Evolutionary conservation across 192 early-diverging fungal species (phyloP).

Genomic region (Podila horticola): DNA sequence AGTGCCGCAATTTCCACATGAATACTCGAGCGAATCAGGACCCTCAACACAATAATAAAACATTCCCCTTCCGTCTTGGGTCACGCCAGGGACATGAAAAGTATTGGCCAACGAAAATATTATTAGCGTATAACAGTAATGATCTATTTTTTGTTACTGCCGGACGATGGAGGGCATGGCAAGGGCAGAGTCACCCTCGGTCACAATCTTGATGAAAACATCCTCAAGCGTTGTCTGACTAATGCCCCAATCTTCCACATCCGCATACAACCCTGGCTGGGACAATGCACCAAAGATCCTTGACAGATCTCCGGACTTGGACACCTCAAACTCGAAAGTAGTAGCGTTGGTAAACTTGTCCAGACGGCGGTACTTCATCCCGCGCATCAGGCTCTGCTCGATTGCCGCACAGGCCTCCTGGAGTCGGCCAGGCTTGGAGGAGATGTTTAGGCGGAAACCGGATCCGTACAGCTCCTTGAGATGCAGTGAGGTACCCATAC

Average conservation of each 20-base stretch:
- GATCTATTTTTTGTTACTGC: too few relatives aligned
- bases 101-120: not conserved
- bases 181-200: slow-evolving; percentile 39
- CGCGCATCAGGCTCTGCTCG: slow-evolving; percentile 6
- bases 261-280: slow-evolving; percentile 44
- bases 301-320: slow-evolving; percentile 49
- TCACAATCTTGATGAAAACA: slow-evolving; percentile 67
- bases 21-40: too few relatives aligned
- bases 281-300: slow-evolving; percentile 67
- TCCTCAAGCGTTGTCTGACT: slow-evolving; percentile 73
- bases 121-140: not conserved
- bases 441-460: slow-evolving; percentile 63
- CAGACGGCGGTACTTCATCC: slow-evolving; percentile 18
- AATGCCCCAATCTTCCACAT: slow-evolving; percentile 75
- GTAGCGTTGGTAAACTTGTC: slow-evolving; percentile 51
- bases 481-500: slow-evolving; percentile 62
- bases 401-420: slow-evolving; percentile 30
- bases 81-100: not conserved
- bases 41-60: too few relatives aligned
- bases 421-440: slow-evolving; percentile 9
- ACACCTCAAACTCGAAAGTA: slow-evolving; percentile 60
- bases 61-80: too few relatives aligned
- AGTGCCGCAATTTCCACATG: too few relatives aligned
- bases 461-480: slow-evolving; percentile 65
- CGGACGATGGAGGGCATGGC: slow-evolving; percentile 27